Evolutionary conservation across 805 yeast genomes (phyloP).

Genomic region (Wickerhamiella cacticola): DNA sequence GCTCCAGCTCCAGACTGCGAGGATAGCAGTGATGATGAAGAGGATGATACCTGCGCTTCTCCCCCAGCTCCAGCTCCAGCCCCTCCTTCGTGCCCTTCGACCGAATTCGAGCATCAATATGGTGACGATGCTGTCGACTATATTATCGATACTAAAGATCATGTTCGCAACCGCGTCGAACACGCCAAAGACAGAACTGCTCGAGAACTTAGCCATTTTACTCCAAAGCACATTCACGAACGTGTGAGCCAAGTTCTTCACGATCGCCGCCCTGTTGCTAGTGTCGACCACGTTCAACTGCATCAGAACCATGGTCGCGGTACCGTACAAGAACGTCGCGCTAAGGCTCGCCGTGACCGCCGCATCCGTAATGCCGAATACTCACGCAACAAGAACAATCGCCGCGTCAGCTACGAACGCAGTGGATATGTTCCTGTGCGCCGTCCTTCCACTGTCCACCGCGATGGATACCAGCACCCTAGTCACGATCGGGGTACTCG

Average conservation of each 20-base stretch:
- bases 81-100: constrained; percentile 1
- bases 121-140: constrained; percentile 12
- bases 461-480: not conserved
- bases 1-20: constrained; percentile 2
- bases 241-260: constrained; percentile 8
- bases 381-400: not conserved
- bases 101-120: constrained; percentile 7
- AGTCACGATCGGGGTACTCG: not conserved
- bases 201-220: constrained; percentile 5
- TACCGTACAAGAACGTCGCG: constrained; percentile 6
- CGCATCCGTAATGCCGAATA: constrained; percentile 4
- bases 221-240: constrained; percentile 8
- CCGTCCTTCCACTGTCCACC: constrained; percentile 15
- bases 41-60: not conserved
- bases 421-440: not conserved
- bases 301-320: constrained; percentile 6
- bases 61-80: not conserved
- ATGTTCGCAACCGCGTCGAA: constrained; percentile 6
- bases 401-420: not conserved
- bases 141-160: constrained; percentile 11
- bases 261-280: constrained; percentile 7
- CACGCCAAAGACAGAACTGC: constrained; percentile 6
- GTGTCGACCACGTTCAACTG: constrained; percentile 3
- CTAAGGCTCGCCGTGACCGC: constrained; percentile 7
- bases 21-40: not conserved